Base-by-base conservation (phyloP, 148 eudicot genomes). In the Selenicereus undatus region DNA sequence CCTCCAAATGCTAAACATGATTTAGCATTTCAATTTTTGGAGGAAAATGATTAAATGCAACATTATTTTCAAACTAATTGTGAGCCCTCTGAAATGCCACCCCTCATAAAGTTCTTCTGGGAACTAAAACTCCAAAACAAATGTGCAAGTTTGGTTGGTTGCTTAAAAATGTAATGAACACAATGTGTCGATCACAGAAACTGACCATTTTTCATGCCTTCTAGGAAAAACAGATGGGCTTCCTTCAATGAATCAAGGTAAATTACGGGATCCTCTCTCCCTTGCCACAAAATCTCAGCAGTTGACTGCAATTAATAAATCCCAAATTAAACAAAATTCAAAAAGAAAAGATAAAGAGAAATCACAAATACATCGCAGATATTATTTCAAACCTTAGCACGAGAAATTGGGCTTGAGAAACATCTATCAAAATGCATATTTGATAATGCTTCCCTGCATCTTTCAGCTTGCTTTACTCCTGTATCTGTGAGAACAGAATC, bases 161-260 rank as follows among this genome's bases (percentile, higher is more conserved):
- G 45, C 29, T 22, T 42, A 29, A 20, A n/a, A 45, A 4, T n/a
- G 21, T 10, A 71, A 14, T 70, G 48, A 76, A 65, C 24, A 24
- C 13, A 77, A 71, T 17, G 60, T 29, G 17, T 54, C 29, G 71
- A 58, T 75, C 74, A 36, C 45, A 65, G 60, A 82, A 80, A 82
- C 91, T 80, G 86, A 90, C 94, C 94, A 88, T 91, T 91, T 88
- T 56, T 90, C 92, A 91, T 83, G 89, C 94, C 94, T 85, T 91
- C 91, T 17, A 91, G 88, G 72, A 79, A 86, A 84, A 83, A 90
- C 36, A 91, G 88, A 88, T 91, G 92, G 58, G 91, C 91, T 84
- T 92, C 93, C 87, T 92, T 88, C 74, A 92, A 80, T 48, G 93
- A 89, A 80, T 90, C 93, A 72, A 90, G 92, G 81, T 85, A 92